phyloP scores from a whole-genome alignment of 805 yeast species.

The Teunomyces stri region DNA sequence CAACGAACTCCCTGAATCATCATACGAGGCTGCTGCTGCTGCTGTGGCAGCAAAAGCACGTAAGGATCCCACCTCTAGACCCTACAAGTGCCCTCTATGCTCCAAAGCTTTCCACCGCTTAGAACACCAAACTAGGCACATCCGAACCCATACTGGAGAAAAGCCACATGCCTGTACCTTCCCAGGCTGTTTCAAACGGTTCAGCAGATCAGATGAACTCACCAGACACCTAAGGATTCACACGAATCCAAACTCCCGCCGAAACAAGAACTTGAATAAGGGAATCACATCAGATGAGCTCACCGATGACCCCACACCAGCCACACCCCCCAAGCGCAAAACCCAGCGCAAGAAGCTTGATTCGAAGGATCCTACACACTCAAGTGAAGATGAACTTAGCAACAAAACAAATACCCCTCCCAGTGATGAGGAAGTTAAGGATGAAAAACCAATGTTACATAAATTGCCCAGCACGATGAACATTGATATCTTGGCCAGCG shows the following conservation, averaged over 20 bases:
- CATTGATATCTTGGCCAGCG: conserved; percentile 52
- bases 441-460: neutral
- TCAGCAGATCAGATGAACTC: conserved; percentile 79
- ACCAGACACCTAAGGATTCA: conserved; percentile 86
- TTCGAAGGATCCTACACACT: neutral
- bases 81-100: conserved; percentile 83
- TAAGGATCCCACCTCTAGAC: conserved; percentile 41
- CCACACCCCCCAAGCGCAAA: neutral
- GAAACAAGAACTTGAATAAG: conserved; percentile 30
- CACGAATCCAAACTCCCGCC: conserved; percentile 51
- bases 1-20: neutral
- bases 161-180: conserved; percentile 83
- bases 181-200: conserved; percentile 81
- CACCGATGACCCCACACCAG: neutral
- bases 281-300: conserved; percentile 3
- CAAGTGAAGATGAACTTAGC: conserved; percentile 4
- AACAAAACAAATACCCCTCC: conserved; percentile 2
- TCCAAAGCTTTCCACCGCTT: conserved; percentile 82
- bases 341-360: conserved; percentile 1
- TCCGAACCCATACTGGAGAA: conserved; percentile 91
- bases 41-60: conserved; percentile 3
- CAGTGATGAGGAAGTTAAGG: conserved; percentile 4
- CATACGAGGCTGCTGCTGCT: neutral
- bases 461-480: conserved; percentile 25
- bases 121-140: conserved; percentile 90